These are phyloP conservation scores for Elsinoe australis DNA, from an alignment of 2,329 filamentous ascomycete genomes.

Conservation along the genomic window DNA sequence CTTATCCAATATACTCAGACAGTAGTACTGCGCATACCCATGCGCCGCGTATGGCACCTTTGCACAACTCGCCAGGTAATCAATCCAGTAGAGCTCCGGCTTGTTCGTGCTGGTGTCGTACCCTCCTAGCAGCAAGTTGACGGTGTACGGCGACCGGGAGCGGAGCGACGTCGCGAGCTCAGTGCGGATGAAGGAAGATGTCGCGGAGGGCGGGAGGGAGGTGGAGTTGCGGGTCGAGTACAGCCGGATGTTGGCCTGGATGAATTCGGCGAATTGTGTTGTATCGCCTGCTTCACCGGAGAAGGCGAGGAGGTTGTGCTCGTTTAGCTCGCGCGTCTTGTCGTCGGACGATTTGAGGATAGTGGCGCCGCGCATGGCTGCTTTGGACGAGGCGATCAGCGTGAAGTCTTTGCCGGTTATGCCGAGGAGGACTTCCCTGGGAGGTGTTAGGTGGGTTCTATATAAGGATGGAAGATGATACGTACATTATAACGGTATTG, in stretches of 20 bases:
- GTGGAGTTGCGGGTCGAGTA: constrained; percentile 98
- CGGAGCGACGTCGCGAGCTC: constrained; percentile 87
- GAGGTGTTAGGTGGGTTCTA: constrained; percentile 36
- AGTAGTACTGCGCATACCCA: constrained; percentile 99
- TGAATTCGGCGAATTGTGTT: constrained; percentile 99
- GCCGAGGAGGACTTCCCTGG: constrained; percentile 93
- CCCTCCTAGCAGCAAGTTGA: constrained; percentile 91
- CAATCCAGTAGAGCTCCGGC: constrained; percentile 91
- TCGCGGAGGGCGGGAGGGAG: constrained; percentile 79
- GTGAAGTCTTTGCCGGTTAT: constrained; percentile 99
- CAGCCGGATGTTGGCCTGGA: constrained; percentile 95
- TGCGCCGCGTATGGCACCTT: constrained; percentile 92
- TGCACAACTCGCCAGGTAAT: constrained; percentile 86
- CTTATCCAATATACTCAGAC: constrained; percentile 93
- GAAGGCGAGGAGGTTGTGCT: constrained; percentile 90
- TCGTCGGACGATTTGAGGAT: constrained; percentile 93
- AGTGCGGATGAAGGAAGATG: constrained; percentile 87
- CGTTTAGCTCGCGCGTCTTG: constrained; percentile 89
- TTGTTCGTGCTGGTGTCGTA: constrained; percentile 86
- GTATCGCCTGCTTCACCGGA: constrained; percentile 95
- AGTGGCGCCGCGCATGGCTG: constrained; percentile 93
- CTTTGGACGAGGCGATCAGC: constrained; percentile 94
- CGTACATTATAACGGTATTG: constrained; percentile 17
- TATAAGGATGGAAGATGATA: constrained; percentile 29
- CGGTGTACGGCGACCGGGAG: constrained; percentile 89